phyloP scores from a whole-genome alignment of 805 yeast species.

The Candida ascalaphidarum region DNA sequence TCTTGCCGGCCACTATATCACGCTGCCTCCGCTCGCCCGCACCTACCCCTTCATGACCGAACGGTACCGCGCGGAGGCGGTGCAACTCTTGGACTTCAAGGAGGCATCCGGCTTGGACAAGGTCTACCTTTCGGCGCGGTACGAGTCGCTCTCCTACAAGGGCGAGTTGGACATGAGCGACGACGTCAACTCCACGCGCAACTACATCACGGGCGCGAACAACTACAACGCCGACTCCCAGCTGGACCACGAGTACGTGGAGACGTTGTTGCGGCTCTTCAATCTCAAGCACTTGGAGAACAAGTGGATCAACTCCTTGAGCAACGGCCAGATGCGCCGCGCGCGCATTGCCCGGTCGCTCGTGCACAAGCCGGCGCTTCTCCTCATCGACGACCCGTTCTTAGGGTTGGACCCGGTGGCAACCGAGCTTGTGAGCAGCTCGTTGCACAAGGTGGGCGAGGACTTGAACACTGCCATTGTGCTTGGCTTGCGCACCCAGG shows the following conservation, averaged over 20 bases:
- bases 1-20: constrained; percentile 46
- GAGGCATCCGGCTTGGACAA: constrained; percentile 28
- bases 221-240: constrained; percentile 35
- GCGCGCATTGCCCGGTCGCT: constrained; percentile 79
- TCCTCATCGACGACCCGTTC: constrained; percentile 86
- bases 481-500: constrained; percentile 72
- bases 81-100: constrained; percentile 25
- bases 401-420: constrained; percentile 83
- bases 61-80: constrained; percentile 17
- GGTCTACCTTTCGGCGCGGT: constrained; percentile 82
- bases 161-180: constrained; percentile 51
- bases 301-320: constrained; percentile 78
- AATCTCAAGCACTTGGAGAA: constrained; percentile 48
- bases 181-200: constrained; percentile 56
- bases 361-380: constrained; percentile 51
- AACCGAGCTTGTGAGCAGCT: constrained; percentile 46
- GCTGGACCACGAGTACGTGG: constrained; percentile 25
- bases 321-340: constrained; percentile 91
- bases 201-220: constrained; percentile 49
- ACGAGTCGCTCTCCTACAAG: constrained; percentile 63
- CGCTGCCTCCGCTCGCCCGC: constrained; percentile 46
- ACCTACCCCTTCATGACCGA: constrained; percentile 42
- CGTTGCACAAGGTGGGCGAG: constrained; percentile 27
- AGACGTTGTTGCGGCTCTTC: constrained; percentile 39
- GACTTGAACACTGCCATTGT: constrained; percentile 48